These are phyloP conservation scores for Colletotrichum sp. DNA, from an alignment of 2,329 filamentous ascomycete species.

Conservation along the genomic window DNA sequence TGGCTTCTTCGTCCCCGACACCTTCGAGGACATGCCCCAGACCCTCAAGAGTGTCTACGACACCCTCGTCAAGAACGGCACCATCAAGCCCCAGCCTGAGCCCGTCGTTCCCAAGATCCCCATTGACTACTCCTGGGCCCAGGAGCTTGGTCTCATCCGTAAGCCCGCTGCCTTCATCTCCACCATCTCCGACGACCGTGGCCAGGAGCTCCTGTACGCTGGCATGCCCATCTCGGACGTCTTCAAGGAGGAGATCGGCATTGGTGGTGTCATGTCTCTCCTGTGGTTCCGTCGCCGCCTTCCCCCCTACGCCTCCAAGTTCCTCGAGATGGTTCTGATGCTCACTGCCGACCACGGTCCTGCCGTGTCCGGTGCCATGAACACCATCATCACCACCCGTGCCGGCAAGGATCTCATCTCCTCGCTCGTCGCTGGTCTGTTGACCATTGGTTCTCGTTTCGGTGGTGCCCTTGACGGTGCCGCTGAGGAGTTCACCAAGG, in stretches of 20 bases:
- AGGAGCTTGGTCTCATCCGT: constrained; percentile 98
- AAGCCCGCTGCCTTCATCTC: constrained; percentile 99
- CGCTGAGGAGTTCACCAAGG: constrained; percentile 97
- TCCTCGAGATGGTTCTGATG: constrained; percentile 99
- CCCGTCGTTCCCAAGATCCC: constrained; percentile 98
- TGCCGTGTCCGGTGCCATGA: constrained; percentile 99
- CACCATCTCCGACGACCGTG: constrained; percentile 99
- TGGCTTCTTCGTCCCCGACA: constrained; percentile 92
- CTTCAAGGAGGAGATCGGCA: constrained; percentile 98
- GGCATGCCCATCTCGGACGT: constrained; percentile 99
- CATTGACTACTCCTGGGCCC: constrained; percentile 99
- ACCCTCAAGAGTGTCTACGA: constrained; percentile 84
- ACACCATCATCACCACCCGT: constrained; percentile 99
- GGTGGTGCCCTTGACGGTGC: constrained; percentile 98
- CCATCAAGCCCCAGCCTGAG: constrained; percentile 85
- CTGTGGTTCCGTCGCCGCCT: constrained; percentile 99
- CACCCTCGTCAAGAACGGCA: constrained; percentile 82
- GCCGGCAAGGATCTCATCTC: constrained; percentile 98
- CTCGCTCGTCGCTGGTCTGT: constrained; percentile 91
- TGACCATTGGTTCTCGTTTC: constrained; percentile 98
- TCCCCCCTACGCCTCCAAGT: constrained; percentile 95
- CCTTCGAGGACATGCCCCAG: constrained; percentile 92
- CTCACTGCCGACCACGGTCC: constrained; percentile 99
- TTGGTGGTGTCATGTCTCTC: constrained; percentile 99
- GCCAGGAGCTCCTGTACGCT: constrained; percentile 97